Conservation (phyloP, 179 eudicot species). For the Camellia oleifera region DNA sequence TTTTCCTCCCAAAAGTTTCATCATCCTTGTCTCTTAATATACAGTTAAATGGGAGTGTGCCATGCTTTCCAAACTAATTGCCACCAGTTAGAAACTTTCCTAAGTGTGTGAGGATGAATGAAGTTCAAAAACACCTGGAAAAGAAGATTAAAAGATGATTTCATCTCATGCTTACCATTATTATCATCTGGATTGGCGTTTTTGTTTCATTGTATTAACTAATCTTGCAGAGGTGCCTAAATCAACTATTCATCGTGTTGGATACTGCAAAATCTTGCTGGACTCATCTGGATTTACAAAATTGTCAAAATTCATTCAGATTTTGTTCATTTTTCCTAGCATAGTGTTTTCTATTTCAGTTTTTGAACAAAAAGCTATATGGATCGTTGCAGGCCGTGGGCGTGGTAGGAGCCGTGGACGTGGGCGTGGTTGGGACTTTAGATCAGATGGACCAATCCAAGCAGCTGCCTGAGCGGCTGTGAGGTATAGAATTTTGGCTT, state of each 20-base stretch:
- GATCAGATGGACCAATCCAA: constrained; percentile 33
- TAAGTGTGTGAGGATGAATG: background rate
- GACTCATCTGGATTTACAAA: background rate
- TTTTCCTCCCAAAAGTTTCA: background rate
- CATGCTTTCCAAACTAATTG: background rate
- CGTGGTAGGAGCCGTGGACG: constrained; percentile 37
- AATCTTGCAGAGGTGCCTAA: background rate
- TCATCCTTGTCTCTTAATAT: background rate
- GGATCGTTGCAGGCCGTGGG: constrained; percentile 32
- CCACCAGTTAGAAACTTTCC: background rate
- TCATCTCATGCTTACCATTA: background rate
- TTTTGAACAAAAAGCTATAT: background rate
- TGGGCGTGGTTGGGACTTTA: constrained; percentile 22
- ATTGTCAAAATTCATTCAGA: background rate
- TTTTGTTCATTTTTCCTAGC: background rate
- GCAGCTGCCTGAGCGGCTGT: constrained; percentile 22
- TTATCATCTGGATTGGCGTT: background rate
- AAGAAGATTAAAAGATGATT: background rate
- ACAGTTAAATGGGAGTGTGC: background rate
- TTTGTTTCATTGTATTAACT: background rate
- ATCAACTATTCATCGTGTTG: background rate
- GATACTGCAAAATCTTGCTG: background rate
- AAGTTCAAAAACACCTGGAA: too few relatives aligned
- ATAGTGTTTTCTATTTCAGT: background rate
- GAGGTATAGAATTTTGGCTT: constrained; percentile 20